These are phyloP conservation scores for Fraxinus nigra DNA, from an alignment of 305 asterid genomes.

Conservation along the genomic window DNA sequence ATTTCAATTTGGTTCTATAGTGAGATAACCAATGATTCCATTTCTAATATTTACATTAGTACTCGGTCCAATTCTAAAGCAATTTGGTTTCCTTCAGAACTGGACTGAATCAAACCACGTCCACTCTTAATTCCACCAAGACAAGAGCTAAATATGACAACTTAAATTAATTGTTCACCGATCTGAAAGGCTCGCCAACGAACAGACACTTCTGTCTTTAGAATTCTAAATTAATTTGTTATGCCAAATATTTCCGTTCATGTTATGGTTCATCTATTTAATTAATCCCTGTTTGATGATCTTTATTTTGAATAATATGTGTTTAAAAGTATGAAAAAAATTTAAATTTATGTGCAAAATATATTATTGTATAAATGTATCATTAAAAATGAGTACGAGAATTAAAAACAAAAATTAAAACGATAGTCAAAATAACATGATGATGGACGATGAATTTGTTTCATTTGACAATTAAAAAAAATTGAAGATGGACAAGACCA, in stretches of 20 bases:
- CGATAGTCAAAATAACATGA: not conserved
- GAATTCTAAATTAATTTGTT: not conserved
- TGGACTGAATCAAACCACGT: not conserved
- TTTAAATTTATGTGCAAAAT: too few species aligned
- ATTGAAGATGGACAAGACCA: not conserved
- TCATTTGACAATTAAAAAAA: constrained; percentile 15
- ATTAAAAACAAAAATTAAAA: too few species aligned
- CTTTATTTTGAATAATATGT: not conserved
- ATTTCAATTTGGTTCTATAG: not conserved
- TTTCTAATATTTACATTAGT: too few species aligned
- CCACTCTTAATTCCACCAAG: not conserved
- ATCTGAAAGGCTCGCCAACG: not conserved
- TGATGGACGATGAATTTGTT: not conserved
- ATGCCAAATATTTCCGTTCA: not conserved
- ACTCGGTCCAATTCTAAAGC: not conserved
- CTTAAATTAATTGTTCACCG: not conserved
- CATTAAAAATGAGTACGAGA: not conserved
- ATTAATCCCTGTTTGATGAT: not conserved
- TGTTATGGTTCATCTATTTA: not conserved
- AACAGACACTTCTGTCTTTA: not conserved
- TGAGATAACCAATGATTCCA: not conserved
- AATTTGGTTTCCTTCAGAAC: not conserved
- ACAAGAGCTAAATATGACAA: not conserved
- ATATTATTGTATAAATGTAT: too few species aligned
- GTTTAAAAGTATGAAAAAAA: too few species aligned